phyloP scores from a whole-genome alignment of 805 yeast species.

The Zygoascus tannicola region DNA sequence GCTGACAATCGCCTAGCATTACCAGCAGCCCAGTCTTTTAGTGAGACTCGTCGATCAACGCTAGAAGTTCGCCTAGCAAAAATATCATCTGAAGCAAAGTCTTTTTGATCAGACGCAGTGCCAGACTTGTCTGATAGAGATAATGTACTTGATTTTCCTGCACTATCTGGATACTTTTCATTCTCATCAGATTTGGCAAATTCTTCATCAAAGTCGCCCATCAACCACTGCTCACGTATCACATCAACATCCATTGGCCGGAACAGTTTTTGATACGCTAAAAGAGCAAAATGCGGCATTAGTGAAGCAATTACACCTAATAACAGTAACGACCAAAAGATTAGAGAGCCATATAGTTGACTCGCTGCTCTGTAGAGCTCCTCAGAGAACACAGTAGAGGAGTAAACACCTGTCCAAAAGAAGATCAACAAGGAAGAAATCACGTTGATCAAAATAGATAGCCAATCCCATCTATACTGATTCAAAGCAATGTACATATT shows the following conservation, averaged over 20 bases:
- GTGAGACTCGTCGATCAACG: not conserved
- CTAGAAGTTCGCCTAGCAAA: not conserved
- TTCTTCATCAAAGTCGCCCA: conserved; percentile 15
- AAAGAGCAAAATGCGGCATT: conserved; percentile 51
- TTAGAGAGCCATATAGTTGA: conserved; percentile 48
- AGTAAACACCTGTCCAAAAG: conserved; percentile 79
- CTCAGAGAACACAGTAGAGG: conserved; percentile 40
- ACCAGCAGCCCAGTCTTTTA: conserved; percentile 1
- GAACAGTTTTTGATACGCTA: conserved; percentile 42
- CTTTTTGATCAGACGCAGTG: not conserved
- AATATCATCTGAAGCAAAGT: not conserved
- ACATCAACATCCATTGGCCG: conserved; percentile 62
- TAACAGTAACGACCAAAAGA: conserved; percentile 58
- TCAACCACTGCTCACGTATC: conserved; percentile 47
- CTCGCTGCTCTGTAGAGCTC: conserved; percentile 60
- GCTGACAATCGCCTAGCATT: not conserved
- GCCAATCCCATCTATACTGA: conserved; percentile 74
- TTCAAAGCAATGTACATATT: conserved; percentile 57
- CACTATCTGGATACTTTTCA: not conserved
- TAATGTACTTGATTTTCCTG: not conserved
- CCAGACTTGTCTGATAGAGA: not conserved
- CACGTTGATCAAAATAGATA: conserved; percentile 42
- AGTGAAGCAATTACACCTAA: conserved; percentile 46
- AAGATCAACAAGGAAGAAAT: conserved; percentile 51
- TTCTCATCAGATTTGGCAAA: not conserved